Percentiles rank a stretch among this genome's conserved stretches.
phyloP scores from a whole-genome alignment of 1,284 basidiomycete species.

The Fomitiporia mediterranea region DNA sequence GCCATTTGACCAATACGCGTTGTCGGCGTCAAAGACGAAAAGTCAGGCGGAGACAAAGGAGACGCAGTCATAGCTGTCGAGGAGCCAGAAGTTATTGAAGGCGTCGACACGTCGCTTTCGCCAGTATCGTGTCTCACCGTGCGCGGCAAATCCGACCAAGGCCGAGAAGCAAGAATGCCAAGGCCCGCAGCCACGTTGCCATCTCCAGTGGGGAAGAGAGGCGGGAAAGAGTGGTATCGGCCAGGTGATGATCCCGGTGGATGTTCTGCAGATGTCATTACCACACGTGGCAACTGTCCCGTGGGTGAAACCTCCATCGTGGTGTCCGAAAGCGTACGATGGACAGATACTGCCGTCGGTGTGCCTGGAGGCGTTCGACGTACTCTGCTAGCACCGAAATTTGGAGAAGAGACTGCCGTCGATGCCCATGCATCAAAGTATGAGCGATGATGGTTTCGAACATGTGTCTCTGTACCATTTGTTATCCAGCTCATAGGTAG shows the following conservation, averaged over 20 bases:
- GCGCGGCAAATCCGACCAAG: not conserved
- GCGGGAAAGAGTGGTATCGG: constrained; percentile 12
- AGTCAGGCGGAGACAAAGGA: constrained; percentile 29
- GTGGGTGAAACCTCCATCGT: not conserved
- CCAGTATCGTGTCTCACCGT: constrained; percentile 5
- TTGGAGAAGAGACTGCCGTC: not conserved
- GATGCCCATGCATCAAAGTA: constrained; percentile 35
- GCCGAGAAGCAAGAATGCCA: not conserved
- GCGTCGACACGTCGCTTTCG: constrained; percentile 49
- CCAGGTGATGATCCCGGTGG: constrained; percentile 7
- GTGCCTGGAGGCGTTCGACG: constrained; percentile 19
- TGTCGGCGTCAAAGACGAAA: constrained; percentile 27
- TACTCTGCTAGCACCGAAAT: constrained; percentile 23
- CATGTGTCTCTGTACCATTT: constrained; percentile 16
- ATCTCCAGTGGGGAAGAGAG: constrained; percentile 6
- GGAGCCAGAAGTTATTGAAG: constrained; percentile 44
- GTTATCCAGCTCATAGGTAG: constrained; percentile 25
- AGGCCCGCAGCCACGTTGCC: not conserved
- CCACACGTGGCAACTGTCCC: not conserved
- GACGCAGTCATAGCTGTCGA: constrained; percentile 37
- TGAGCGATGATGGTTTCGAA: constrained; percentile 45
- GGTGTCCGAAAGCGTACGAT: constrained; percentile 17
- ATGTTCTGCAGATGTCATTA: not conserved
- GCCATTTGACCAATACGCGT: constrained; percentile 20
- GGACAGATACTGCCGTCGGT: not conserved